A percentile compares a stretch with the other conserved stretches of the same genome.
Evolutionary conservation across 495 filamentous ascomycete genomes (phyloP).

Genomic region (Trichoderma erinaceum): DNA sequence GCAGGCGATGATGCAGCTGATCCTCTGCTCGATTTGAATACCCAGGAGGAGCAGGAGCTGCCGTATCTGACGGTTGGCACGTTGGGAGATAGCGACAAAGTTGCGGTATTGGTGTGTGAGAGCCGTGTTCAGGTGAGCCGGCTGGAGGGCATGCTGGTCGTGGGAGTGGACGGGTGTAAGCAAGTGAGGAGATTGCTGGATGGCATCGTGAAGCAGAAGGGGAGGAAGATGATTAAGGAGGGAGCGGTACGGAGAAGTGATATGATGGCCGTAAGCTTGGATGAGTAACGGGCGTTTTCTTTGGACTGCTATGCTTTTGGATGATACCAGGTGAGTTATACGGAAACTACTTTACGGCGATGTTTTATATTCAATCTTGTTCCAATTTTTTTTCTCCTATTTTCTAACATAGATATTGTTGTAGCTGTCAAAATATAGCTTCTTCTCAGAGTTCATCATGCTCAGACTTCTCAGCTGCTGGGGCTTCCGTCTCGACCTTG

Average conservation of each 20-base stretch:
- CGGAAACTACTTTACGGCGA: background rate
- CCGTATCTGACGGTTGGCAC: constrained; percentile 84
- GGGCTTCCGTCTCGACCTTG: constrained; percentile 27
- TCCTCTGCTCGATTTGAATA: constrained; percentile 82
- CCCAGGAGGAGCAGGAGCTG: constrained; percentile 81
- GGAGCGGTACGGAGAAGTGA: constrained; percentile 42
- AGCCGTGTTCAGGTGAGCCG: constrained; percentile 67
- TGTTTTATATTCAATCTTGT: background rate
- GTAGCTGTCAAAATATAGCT: background rate
- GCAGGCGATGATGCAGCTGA: constrained; percentile 66
- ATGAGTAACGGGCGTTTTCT: constrained; percentile 21
- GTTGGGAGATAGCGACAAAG: constrained; percentile 62
- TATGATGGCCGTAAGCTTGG: constrained; percentile 40
- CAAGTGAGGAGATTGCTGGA: constrained; percentile 76
- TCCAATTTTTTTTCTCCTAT: background rate
- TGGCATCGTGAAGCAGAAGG: constrained; percentile 58
- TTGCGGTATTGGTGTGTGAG: constrained; percentile 78
- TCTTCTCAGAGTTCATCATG: constrained; percentile 42
- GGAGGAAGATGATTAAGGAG: constrained; percentile 56
- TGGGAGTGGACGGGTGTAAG: constrained; percentile 86
- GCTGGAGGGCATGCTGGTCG: constrained; percentile 85
- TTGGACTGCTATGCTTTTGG: constrained; percentile 14
- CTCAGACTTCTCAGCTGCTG: constrained; percentile 24
- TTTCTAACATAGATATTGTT: background rate
- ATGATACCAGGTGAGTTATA: constrained; percentile 2